Base-by-base conservation (phyloP, 345 rosid genomes). In the Crucihimalaya himalaica region DNA sequence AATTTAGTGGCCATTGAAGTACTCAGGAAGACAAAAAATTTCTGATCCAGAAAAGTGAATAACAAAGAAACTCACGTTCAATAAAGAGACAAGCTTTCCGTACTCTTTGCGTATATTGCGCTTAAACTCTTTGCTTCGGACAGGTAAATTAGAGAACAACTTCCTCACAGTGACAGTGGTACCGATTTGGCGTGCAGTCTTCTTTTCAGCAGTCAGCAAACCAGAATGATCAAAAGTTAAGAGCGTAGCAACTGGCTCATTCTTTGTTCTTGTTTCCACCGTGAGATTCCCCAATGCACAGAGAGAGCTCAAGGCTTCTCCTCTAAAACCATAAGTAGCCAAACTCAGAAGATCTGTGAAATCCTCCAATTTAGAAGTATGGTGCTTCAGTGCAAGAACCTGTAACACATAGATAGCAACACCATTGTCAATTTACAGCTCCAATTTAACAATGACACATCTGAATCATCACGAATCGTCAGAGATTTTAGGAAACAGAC, bases 291-390 rank as follows among this genome's bases (percentile, higher is more conserved):
- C 99, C 74, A 95, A 81, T 4, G 89, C 86, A 69, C 91, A 95
- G 11, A 95, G 98, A 11, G 99, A 90, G 66, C 99, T 95, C 73
- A 95, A 29, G 5, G 99, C 99, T 84, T 95, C 99, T 68, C 99
- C 99, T 80, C 99, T 81, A 69, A 95, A 95, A 66, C 99, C 99
- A 71, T 84, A 95, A 9, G 96, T 92, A 29, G 86, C 73, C 80
- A 95, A 50, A 66, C 84, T 86, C 81, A 87, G 90, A 67, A 95
- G 93, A 77, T 95, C 99, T 0, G 78, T 80, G 80, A 95, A 95
- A 81, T 88, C 91, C 8, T 78, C 78, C 79, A 95, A 73, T 71
- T 95, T 95, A n/a, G 98, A 92, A 12, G 99, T 92, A 58, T 95
- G 99, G 55, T 95, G 99, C 85, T 86, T 90, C 19, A 88, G 87